Base-by-base conservation (phyloP, 345 rosid genomes). In the Mallotus nudiflorus region DNA sequence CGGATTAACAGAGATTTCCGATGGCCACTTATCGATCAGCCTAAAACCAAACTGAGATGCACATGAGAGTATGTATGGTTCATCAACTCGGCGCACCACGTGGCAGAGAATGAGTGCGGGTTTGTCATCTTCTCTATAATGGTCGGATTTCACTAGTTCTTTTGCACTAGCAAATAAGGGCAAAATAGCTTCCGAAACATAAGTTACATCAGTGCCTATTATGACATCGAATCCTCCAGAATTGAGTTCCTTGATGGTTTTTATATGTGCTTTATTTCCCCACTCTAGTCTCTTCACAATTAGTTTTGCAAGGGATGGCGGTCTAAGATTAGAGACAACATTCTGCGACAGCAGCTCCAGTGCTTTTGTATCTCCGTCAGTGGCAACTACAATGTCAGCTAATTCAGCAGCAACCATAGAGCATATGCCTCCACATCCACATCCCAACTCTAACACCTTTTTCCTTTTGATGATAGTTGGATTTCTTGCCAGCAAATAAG, bases 381-480 rank as follows among this genome's bases (percentile, higher is more conserved):
- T 87, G 25, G 98, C 97, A 50, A 89, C 88, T 27, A 88, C 89
- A 6, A 84, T 82, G 75, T 80, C 65, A 37, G 98, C 97, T 35
- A 86, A 82, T 54, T 70, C 64, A 29, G 66, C 89, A 14, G 93
- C 90, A 69, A 85, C 87, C 98, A 91, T 91, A 2, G 97, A 89
- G 88, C 98, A 91, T 71, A 93, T 86, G 28, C 98, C 96, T 5
- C 82, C 87, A 64, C 95, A 87, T 44, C 96, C 96, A 50, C 91
- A 87, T 5, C 97, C 97, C 71, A 91, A 69, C 78, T 94, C 98
- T 61, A 89, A 76, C 49, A 94, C 88, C 65, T 81, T 75, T 78
- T 85, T 89, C 25, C 89, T 88, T 2, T 85, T 78, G 25, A 94
- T 91, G 50, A 94, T 89, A 71, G 66, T 71, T 29, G 87, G 95